Evolutionary conservation across 2,329 filamentous ascomycete genomes (phyloP), one percentile per base, ranked within the genome.

Genomic region (Escovopsis sp.): DNA sequence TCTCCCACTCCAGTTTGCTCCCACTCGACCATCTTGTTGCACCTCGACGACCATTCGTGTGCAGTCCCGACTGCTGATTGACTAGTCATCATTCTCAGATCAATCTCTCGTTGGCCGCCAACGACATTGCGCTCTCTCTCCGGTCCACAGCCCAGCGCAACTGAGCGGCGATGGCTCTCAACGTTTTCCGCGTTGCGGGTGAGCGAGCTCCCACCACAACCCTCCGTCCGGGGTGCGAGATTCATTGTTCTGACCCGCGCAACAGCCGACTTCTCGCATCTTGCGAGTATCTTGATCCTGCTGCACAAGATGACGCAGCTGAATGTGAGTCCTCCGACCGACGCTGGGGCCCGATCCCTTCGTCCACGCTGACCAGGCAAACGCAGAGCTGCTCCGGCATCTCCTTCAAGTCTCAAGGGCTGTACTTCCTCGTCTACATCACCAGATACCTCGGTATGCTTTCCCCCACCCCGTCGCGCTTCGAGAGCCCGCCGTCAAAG

Each of bases 321-420:
- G 38, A 94, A 85, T 60, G 89, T 95, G 71, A 48, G 79, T 63
- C 38, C 30, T 43, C 41, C 32, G 37, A 38, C 36, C 39, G 28
- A 32, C 23, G 11, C 38, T n/a, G 9, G 23, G 23, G 23, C 23
- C 23, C 4, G 6, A 23, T 10, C n/a, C 26, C 26, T 3, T 23
- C 40, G n/a, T 51, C 45, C 47, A 54, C 46, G 36, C 18, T 28
- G 19, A 40, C 30, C 30, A 11, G 30, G 26, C 32, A 28, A 11
- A 11, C 48, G n/a, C 59, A 95, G 89, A 95, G 88, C 71, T 94
- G 88, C 62, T 82, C 89, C 36, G 91, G 91, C 54, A 89, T 98
- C 64, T 98, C 91, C 12, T 96, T 98, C 75, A 98, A 98, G 64
- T 95, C 89, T 48, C 91, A 98, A 73, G 85, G 81, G 40, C 75